Percentiles rank a stretch among this genome's conserved stretches.
phyloP scores from a whole-genome alignment of 2,329 filamentous ascomycete genomes.

The Exophiala phaeomuriformis region DNA sequence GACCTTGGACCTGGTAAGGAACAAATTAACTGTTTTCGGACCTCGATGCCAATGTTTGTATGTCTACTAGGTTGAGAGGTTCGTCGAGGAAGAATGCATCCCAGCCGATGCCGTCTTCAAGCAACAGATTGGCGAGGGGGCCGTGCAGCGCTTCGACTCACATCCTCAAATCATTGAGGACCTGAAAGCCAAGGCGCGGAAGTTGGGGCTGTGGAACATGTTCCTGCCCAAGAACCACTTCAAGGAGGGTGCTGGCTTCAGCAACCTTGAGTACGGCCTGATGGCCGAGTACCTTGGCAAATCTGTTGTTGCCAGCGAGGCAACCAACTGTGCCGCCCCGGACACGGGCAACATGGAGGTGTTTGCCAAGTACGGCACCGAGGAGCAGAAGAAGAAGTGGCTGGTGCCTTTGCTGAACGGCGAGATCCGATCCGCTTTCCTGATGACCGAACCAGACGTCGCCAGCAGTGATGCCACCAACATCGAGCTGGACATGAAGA shows the following conservation, averaged over 20 bases:
- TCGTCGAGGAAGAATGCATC: constrained; percentile 93
- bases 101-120: constrained; percentile 73
- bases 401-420: constrained; percentile 73
- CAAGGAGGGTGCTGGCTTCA: constrained; percentile 77
- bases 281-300: constrained; percentile 96
- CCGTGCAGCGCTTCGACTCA: constrained; percentile 61
- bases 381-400: constrained; percentile 67
- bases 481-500: constrained; percentile 73
- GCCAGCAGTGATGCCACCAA: constrained; percentile 90
- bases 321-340: constrained; percentile 81
- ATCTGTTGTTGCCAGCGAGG: constrained; percentile 73
- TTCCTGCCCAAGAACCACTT: constrained; percentile 94
- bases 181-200: constrained; percentile 73
- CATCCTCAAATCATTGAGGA: constrained; percentile 80
- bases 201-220: constrained; percentile 94
- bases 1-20: constrained; percentile 63
- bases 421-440: constrained; percentile 78
- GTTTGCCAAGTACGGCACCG: constrained; percentile 78
- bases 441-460: constrained; percentile 89
- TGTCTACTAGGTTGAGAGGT: constrained; percentile 67
- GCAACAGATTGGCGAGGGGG: constrained; percentile 66
- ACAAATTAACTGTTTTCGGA: neutral
- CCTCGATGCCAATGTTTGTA: constrained; percentile 2
- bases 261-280: constrained; percentile 91
- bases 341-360: constrained; percentile 97